Evolutionary conservation across 108 stramenopile genomes (phyloP).

Genomic region (Discostella stelligeroides): DNA sequence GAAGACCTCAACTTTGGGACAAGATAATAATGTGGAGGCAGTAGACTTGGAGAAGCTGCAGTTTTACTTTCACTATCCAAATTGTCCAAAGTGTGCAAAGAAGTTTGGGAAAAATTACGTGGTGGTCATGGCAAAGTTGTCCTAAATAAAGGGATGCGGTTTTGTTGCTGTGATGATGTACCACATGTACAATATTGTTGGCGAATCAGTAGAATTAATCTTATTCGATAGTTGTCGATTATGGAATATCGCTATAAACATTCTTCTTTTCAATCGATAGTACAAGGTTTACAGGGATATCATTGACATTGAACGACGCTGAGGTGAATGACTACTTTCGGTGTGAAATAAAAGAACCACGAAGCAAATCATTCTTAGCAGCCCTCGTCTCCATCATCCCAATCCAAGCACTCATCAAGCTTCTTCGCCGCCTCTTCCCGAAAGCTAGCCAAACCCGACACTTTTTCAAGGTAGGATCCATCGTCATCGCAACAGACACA

Average conservation of each 20-base stretch:
- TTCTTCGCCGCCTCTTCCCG: constrained; percentile 47
- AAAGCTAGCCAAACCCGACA: constrained; percentile 76
- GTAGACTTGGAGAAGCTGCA: constrained; percentile 2
- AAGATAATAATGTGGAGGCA: background rate
- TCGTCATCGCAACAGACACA: constrained; percentile 79
- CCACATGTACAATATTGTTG: background rate
- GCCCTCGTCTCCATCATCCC: constrained; percentile 49
- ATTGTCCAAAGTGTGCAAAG: constrained; percentile 42
- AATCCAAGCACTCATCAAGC: constrained; percentile 53
- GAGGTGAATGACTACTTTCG: too few species aligned
- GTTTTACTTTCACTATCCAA: constrained; percentile 34
- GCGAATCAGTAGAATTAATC: too few species aligned
- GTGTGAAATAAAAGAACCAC: too few species aligned
- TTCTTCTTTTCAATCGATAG: too few species aligned
- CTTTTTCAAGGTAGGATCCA: constrained; percentile 69
- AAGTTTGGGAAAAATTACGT: constrained; percentile 44
- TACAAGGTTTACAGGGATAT: too few species aligned
- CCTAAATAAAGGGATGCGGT: background rate
- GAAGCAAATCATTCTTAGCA: background rate
- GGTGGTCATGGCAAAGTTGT: constrained; percentile 26
- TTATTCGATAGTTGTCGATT: too few species aligned
- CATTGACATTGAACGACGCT: too few species aligned
- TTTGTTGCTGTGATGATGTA: too few species aligned
- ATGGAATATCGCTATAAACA: too few species aligned
- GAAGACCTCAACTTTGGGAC: background rate